phyloP scores from a whole-genome alignment of 768 basidiomycete genomes.

The Pholiota conissans region DNA sequence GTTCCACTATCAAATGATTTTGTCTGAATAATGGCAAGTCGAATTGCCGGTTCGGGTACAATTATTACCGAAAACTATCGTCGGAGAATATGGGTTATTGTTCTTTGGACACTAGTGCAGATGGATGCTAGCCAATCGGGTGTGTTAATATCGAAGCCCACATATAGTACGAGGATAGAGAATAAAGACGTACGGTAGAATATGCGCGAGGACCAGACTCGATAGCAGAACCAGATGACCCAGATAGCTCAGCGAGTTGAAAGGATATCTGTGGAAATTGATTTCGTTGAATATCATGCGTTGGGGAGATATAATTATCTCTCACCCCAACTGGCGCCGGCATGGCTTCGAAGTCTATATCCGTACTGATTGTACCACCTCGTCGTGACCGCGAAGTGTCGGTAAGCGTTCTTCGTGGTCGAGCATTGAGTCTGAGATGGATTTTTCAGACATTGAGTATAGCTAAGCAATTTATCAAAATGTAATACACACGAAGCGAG shows the following conservation, averaged over 20 bases:
- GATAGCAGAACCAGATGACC: neutral
- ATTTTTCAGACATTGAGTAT: neutral
- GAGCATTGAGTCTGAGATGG: slow-evolving; percentile 11
- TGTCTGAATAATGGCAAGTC: too few relatives aligned
- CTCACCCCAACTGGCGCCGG: neutral
- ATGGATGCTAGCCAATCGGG: too few relatives aligned
- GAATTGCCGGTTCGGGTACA: too few relatives aligned
- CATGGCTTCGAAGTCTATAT: slow-evolving; percentile 10
- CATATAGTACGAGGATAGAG: too few relatives aligned
- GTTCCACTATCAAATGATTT: too few relatives aligned
- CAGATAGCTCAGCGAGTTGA: neutral
- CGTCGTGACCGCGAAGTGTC: neutral
- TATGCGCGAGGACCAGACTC: neutral
- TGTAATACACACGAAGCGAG: slow-evolving; percentile 8
- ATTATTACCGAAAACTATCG: too few relatives aligned
- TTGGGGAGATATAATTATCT: neutral
- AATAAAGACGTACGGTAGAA: neutral
- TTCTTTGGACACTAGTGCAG: too few relatives aligned
- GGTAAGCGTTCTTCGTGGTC: neutral
- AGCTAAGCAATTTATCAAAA: neutral
- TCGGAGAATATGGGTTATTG: too few relatives aligned
- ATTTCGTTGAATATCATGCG: neutral
- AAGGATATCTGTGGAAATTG: neutral
- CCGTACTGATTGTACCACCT: neutral
- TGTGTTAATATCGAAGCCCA: too few relatives aligned